A percentile compares a stretch with the other conserved stretches of the same genome.
Conservation (phyloP, 352 stramenopile genomes). For the Globisporangium echinulatum region DNA sequence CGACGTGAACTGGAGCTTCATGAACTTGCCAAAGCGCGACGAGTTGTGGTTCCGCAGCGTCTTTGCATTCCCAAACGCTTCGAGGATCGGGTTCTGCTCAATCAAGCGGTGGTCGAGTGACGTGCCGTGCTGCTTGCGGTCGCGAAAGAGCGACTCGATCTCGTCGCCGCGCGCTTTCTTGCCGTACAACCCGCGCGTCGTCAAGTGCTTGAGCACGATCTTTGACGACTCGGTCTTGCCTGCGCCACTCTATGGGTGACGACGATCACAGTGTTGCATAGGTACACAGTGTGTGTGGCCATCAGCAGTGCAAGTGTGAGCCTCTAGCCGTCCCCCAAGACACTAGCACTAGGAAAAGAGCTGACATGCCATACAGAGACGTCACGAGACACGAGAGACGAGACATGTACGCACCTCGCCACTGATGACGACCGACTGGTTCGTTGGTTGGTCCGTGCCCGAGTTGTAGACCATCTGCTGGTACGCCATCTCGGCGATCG, state of each 20-base stretch:
- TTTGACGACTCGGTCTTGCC: slow-evolving; percentile 89
- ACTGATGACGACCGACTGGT: slow-evolving; percentile 84
- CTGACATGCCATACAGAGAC: no score
- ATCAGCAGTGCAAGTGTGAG: neutral
- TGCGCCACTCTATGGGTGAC: slow-evolving; percentile 43
- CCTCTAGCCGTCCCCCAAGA: no score
- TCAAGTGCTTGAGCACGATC: slow-evolving; percentile 87
- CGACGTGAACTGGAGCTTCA: slow-evolving; percentile 92
- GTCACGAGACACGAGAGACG: neutral
- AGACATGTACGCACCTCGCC: slow-evolving; percentile 29
- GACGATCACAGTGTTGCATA: neutral
- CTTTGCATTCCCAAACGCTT: slow-evolving; percentile 94
- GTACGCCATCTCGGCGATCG: slow-evolving; percentile 87
- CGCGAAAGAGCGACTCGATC: slow-evolving; percentile 50
- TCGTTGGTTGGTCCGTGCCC: slow-evolving; percentile 76
- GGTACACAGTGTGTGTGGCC: neutral
- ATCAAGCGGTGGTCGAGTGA: slow-evolving; percentile 82
- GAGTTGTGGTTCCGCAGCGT: slow-evolving; percentile 95
- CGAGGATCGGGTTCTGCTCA: slow-evolving; percentile 91
- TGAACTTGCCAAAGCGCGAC: slow-evolving; percentile 94
- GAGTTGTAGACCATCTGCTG: slow-evolving; percentile 90
- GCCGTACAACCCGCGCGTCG: slow-evolving; percentile 78
- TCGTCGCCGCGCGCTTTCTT: slow-evolving; percentile 74
- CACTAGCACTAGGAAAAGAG: no score
- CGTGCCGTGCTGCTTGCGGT: slow-evolving; percentile 44